Evolutionary conservation across 176 grass and related monocot genomes (phyloP).

Genomic region (Oryza glumipatula): DNA sequence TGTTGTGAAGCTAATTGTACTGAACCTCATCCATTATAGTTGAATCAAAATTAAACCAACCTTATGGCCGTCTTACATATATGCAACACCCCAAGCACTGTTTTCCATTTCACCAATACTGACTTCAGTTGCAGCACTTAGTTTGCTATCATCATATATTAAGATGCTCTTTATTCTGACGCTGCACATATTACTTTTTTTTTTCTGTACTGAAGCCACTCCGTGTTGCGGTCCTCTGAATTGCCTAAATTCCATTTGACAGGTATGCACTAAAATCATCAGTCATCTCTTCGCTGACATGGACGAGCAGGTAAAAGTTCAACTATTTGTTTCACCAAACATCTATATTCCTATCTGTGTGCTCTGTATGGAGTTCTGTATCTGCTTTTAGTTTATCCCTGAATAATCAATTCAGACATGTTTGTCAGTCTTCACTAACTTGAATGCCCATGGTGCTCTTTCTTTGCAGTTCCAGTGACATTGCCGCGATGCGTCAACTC

Average conservation of each 20-base stretch:
- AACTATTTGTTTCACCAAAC: not conserved
- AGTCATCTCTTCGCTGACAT: constrained; percentile 60
- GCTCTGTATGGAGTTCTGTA: not conserved
- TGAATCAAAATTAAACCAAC: constrained; percentile 8
- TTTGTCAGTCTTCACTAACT: not conserved
- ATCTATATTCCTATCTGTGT: not conserved
- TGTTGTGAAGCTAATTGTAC: not conserved
- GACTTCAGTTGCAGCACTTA: not conserved
- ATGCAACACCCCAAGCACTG: not conserved
- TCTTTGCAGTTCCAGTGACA: constrained; percentile 64
- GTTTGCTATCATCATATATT: not conserved
- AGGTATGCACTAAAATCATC: constrained; percentile 71
- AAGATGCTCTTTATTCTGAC: not conserved
- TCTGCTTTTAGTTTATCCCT: not conserved
- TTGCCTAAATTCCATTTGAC: constrained; percentile 34
- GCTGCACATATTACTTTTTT: not conserved
- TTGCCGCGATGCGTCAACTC: constrained; percentile 62
- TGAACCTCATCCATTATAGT: not conserved
- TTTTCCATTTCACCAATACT: not conserved
- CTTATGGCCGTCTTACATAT: constrained; percentile 1
- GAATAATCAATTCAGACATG: not conserved
- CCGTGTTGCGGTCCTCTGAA: not conserved
- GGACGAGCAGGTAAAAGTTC: constrained; percentile 65
- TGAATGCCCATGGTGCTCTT: constrained; percentile 17
- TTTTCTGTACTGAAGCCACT: not conserved